Conservation (phyloP, 805 yeast species). For the Candida railenensis region DNA sequence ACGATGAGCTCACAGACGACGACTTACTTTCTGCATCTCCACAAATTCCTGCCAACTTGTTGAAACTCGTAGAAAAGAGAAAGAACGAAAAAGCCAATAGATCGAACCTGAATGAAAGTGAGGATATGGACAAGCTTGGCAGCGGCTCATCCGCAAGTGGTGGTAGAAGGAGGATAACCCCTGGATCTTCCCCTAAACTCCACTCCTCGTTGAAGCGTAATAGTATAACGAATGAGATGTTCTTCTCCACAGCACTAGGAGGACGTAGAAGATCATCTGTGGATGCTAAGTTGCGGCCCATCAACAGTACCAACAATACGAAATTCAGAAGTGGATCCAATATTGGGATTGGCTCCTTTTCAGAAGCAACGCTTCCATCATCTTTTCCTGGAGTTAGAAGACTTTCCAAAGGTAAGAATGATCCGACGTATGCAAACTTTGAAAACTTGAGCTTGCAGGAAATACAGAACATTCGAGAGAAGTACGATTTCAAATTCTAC, state of each 20-base stretch:
- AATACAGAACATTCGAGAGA: slow-evolving; percentile 16
- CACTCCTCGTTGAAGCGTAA: slow-evolving; percentile 16
- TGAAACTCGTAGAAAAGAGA: slow-evolving; percentile 53
- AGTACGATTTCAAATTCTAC: slow-evolving; percentile 38
- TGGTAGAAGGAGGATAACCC: slow-evolving; percentile 15
- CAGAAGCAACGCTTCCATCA: slow-evolving; percentile 3
- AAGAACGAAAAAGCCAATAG: slow-evolving; percentile 33
- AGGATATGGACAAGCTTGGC: slow-evolving; percentile 10
- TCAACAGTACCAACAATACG: slow-evolving; percentile 1
- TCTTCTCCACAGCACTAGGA: slow-evolving; percentile 13
- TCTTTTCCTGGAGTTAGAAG: slow-evolving; percentile 6
- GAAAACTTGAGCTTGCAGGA: slow-evolving; percentile 8
- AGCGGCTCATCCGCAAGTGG: slow-evolving; percentile 8
- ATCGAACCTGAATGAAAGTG: slow-evolving; percentile 26
- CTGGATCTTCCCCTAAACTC: slow-evolving; percentile 30
- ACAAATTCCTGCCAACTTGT: slow-evolving; percentile 61
- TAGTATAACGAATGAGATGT: slow-evolving; percentile 20
- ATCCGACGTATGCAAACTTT: background rate
- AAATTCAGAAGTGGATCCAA: slow-evolving; percentile 20
- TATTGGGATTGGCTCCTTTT: slow-evolving; percentile 24
- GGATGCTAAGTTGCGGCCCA: slow-evolving; percentile 27
- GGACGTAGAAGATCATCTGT: slow-evolving; percentile 33
- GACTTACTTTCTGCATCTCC: slow-evolving; percentile 60
- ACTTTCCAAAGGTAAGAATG: slow-evolving; percentile 3
- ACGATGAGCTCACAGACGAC: slow-evolving; percentile 32